Evolutionary conservation across 75 land plant genomes (phyloP).

Genomic region (Sequoiadendron giganteum): DNA sequence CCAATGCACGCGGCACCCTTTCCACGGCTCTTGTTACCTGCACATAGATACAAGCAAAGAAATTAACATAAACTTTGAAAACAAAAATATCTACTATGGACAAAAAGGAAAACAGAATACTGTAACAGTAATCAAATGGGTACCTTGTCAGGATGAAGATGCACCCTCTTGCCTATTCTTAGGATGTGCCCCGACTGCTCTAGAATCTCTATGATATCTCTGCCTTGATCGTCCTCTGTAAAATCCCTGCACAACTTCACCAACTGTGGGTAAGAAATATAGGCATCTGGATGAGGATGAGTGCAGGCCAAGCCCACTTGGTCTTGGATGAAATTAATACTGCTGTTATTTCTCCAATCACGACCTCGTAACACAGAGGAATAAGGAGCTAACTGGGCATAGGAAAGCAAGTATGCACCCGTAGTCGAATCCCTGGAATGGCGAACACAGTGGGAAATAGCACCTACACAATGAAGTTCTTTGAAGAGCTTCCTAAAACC

Average conservation of each 20-base stretch:
- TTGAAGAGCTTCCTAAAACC: too few relatives aligned
- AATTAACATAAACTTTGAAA: neutral
- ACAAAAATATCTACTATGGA: neutral
- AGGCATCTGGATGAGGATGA: constrained; percentile 7
- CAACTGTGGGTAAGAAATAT: constrained; percentile 49
- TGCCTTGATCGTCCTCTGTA: neutral
- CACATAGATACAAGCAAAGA: neutral
- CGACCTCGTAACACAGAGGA: too few relatives aligned
- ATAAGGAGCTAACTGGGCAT: too few relatives aligned
- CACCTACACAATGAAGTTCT: too few relatives aligned
- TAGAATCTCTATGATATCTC: constrained; percentile 33
- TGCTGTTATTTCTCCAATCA: too few relatives aligned
- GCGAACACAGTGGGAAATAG: too few relatives aligned
- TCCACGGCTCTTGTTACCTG: constrained; percentile 72
- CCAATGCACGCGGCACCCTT: constrained; percentile 29
- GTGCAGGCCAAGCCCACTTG: too few relatives aligned
- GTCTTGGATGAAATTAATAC: too few relatives aligned
- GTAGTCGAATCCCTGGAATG: too few relatives aligned
- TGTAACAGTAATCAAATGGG: neutral
- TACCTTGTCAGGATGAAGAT: constrained; percentile 75
- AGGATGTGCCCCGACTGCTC: constrained; percentile 68
- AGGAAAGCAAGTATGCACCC: too few relatives aligned
- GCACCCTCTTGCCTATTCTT: constrained; percentile 55
- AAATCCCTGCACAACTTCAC: constrained; percentile 23
- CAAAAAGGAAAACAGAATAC: neutral